Conservation (phyloP, 208 protist species). For the Trypanosoma melophagium region DNA sequence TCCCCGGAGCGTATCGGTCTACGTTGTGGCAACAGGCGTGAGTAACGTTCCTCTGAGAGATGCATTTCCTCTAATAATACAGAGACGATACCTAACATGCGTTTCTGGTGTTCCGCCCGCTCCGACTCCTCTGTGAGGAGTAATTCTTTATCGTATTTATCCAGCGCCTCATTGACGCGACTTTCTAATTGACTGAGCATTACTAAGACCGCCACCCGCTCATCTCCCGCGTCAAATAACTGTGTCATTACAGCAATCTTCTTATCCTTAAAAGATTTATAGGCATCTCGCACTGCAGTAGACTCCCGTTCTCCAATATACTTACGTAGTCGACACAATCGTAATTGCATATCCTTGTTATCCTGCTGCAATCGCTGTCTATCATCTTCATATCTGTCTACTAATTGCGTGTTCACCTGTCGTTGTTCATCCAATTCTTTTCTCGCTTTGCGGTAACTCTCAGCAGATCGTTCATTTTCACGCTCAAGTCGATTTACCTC, state of each 20-base stretch:
- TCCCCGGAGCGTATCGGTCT: conserved; percentile 26
- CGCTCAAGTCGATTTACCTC: conserved; percentile 67
- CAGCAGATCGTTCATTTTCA: conserved; percentile 59
- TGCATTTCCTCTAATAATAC: conserved; percentile 89
- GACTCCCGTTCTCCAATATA: conserved; percentile 62
- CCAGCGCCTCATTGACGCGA: conserved; percentile 79
- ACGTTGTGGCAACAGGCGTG: conserved; percentile 49
- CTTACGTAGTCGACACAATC: conserved; percentile 83
- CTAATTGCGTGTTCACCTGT: conserved; percentile 21
- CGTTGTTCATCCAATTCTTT: conserved; percentile 39
- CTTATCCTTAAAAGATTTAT: conserved; percentile 67
- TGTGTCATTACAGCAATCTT: conserved; percentile 72
- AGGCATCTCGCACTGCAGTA: conserved; percentile 64
- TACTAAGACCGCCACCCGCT: conserved; percentile 71
- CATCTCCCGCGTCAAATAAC: conserved; percentile 83
- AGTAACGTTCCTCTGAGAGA: conserved; percentile 70
- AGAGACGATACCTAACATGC: conserved; percentile 49
- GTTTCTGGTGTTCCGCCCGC: conserved; percentile 31
- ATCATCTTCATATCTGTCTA: conserved; percentile 47
- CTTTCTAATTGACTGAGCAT: conserved; percentile 82
- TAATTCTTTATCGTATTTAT: conserved; percentile 80
- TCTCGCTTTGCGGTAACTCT: conserved; percentile 46
- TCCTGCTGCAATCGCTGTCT: conserved; percentile 70
- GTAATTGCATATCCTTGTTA: conserved; percentile 88
- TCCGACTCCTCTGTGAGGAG: conserved; percentile 42